These are phyloP conservation scores for Yamadazyma aaseri DNA, from an alignment of 1,139 yeast species.

Conservation along the genomic window DNA sequence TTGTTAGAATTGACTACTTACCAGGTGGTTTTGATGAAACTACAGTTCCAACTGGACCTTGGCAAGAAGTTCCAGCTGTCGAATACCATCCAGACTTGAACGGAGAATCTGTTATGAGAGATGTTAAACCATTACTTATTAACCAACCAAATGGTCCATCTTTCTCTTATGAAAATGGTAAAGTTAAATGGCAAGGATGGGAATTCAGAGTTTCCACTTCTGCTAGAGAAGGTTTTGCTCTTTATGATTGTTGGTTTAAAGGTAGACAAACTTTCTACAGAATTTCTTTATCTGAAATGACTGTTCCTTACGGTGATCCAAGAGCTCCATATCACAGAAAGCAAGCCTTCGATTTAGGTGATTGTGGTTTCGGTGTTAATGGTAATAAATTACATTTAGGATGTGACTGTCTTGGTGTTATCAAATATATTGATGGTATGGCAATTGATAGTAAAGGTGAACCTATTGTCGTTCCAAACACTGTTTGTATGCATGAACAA, in stretches of 20 bases:
- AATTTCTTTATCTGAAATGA: slow-evolving; percentile 81
- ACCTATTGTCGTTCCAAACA: slow-evolving; percentile 64
- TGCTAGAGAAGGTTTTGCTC: slow-evolving; percentile 81
- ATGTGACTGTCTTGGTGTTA: slow-evolving; percentile 87
- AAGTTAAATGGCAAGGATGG: slow-evolving; percentile 88
- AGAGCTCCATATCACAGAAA: slow-evolving; percentile 89
- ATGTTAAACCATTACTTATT: slow-evolving; percentile 73
- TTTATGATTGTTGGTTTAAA: slow-evolving; percentile 75
- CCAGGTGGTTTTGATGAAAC: slow-evolving; percentile 72
- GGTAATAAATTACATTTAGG: slow-evolving; percentile 78
- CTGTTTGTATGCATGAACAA: slow-evolving; percentile 88
- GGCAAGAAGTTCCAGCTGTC: slow-evolving; percentile 60
- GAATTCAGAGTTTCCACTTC: slow-evolving; percentile 74
- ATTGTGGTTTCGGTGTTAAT: slow-evolving; percentile 81
- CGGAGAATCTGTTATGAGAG: slow-evolving; percentile 53
- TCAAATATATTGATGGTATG: slow-evolving; percentile 72
- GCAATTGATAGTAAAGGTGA: slow-evolving; percentile 63
- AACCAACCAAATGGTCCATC: slow-evolving; percentile 88
- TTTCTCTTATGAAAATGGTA: slow-evolving; percentile 60
- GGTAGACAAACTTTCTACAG: slow-evolving; percentile 83
- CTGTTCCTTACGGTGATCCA: slow-evolving; percentile 91
- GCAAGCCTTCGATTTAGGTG: slow-evolving; percentile 91
- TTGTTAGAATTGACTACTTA: slow-evolving; percentile 74
- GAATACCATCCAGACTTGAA: slow-evolving; percentile 77
- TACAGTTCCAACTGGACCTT: slow-evolving; percentile 55